Percentiles rank a stretch among this genome's conserved stretches.
phyloP scores from a whole-genome alignment of 495 filamentous ascomycete species.

The Penicillium subrubescens region DNA sequence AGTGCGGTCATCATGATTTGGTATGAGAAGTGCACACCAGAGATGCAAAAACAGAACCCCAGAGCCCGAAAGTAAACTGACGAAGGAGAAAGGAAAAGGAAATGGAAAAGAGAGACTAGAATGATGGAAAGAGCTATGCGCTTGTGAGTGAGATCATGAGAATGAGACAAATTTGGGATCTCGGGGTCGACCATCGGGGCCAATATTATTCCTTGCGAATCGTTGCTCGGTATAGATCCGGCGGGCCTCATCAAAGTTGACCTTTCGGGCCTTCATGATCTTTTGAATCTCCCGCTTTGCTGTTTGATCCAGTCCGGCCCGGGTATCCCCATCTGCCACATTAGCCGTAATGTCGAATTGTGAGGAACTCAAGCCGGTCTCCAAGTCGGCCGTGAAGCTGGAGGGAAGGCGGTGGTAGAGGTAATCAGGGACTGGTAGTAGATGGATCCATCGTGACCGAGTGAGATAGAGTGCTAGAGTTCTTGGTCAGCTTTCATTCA shows the following conservation, averaged over 20 bases:
- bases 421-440: conserved; percentile 59
- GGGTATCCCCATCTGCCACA: conserved; percentile 70
- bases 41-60: not conserved
- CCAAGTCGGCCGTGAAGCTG: conserved; percentile 77
- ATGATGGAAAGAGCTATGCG: not conserved
- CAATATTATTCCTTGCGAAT: conserved; percentile 86
- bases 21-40: not conserved
- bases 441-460: conserved; percentile 71
- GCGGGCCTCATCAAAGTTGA: conserved; percentile 90
- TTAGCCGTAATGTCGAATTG: conserved; percentile 83
- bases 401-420: conserved; percentile 74
- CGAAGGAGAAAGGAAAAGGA: conserved; percentile 6
- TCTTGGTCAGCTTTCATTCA: not conserved
- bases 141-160: conserved; percentile 52
- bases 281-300: conserved; percentile 78
- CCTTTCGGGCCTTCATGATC: conserved; percentile 80
- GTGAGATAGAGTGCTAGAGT: conserved; percentile 71
- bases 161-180: conserved; percentile 97
- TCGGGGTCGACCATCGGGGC: conserved; percentile 79
- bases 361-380: conserved; percentile 77
- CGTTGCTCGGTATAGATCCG: conserved; percentile 79
- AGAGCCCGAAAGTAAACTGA: not conserved
- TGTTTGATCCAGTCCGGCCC: conserved; percentile 75
- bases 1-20: not conserved
- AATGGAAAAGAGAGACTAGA: not conserved